A percentile compares a stretch with the other conserved stretches of the same genome.
These are phyloP conservation scores for Colletotrichum musae DNA, from an alignment of 2,329 filamentous ascomycete species.

Conservation along the genomic window DNA sequence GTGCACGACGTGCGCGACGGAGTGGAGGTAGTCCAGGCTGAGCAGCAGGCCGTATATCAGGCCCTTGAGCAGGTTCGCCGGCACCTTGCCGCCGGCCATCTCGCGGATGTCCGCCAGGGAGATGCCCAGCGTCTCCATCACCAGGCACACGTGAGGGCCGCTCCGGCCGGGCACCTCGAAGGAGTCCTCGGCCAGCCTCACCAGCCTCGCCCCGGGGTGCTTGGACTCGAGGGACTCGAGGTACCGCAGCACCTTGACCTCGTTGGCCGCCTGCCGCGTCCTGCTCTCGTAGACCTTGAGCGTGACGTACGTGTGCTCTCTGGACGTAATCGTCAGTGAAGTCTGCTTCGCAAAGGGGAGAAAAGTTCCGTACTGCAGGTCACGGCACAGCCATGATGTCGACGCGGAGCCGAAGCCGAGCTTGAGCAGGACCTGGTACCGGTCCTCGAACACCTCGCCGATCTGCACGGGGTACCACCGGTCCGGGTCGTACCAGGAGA, in stretches of 20 bases:
- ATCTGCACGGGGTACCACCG: constrained; percentile 45
- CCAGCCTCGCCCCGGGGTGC: constrained; percentile 25
- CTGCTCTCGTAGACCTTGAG: constrained; percentile 32
- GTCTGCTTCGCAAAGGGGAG: background rate
- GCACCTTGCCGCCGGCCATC: constrained; percentile 34
- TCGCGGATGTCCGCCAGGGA: constrained; percentile 37
- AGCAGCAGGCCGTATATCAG: constrained; percentile 29
- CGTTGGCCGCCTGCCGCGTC: constrained; percentile 30
- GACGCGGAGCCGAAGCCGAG: constrained; percentile 47
- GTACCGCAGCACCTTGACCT: constrained; percentile 16
- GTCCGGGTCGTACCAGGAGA: constrained; percentile 44
- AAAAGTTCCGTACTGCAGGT: constrained; percentile 40
- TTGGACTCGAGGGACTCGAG: constrained; percentile 14
- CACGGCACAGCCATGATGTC: constrained; percentile 46
- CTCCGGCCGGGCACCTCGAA: constrained; percentile 22
- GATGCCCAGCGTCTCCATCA: constrained; percentile 33
- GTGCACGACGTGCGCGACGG: constrained; percentile 29
- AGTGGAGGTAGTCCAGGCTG: constrained; percentile 33
- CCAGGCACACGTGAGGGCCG: constrained; percentile 28
- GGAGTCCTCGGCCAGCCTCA: constrained; percentile 18
- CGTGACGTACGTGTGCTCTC: constrained; percentile 32
- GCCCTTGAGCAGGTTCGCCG: constrained; percentile 29
- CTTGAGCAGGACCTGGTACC: constrained; percentile 47
- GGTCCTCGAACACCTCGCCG: constrained; percentile 43
- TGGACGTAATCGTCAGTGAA: background rate